Evolutionary conservation across 2,329 filamentous ascomycete species (phyloP).

Genomic region (Dactylonectria estremocensis): DNA sequence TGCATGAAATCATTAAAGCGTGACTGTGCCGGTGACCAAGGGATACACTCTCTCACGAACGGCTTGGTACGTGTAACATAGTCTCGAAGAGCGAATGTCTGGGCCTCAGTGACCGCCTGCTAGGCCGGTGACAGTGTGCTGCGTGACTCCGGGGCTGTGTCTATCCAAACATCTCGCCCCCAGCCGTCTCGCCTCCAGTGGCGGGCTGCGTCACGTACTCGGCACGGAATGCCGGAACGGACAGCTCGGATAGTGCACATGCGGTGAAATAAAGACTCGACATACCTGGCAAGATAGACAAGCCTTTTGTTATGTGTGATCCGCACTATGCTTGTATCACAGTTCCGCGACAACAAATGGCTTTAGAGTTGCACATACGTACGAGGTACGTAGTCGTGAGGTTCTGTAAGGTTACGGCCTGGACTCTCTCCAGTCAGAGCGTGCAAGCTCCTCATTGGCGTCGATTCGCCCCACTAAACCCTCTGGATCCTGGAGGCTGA

Average conservation of each 20-base stretch:
- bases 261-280: not conserved
- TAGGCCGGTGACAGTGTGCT: not conserved
- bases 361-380: not conserved
- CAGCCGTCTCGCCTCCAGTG: not conserved
- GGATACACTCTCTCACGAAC: not conserved
- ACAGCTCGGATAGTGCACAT: not conserved
- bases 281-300: not conserved
- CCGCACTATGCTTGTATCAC: not conserved
- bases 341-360: not conserved
- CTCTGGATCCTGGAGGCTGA: not conserved
- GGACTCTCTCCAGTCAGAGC: not conserved
- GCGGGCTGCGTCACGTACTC: not conserved
- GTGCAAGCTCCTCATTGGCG: not conserved
- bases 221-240: not conserved
- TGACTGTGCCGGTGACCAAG: conserved; percentile 1
- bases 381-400: not conserved
- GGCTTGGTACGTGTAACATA: not conserved
- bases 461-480: not conserved
- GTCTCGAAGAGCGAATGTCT: not conserved
- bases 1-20: conserved; percentile 12
- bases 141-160: not conserved
- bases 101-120: not conserved
- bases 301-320: not conserved
- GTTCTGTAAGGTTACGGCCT: not conserved
- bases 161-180: not conserved